These are phyloP conservation scores for Fraxinus ornus DNA, from an alignment of 305 asterid species.

Conservation along the genomic window DNA sequence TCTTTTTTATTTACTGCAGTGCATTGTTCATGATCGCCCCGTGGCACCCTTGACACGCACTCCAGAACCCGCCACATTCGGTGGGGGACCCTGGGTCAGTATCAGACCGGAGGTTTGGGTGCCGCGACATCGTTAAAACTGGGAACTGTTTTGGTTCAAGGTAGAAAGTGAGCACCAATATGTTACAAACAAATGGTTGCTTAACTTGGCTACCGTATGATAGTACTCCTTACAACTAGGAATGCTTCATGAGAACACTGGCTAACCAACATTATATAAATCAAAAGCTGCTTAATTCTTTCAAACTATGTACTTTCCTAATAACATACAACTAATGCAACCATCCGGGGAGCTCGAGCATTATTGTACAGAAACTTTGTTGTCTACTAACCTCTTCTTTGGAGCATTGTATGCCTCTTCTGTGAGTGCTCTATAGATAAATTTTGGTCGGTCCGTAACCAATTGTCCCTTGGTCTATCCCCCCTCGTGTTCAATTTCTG, in stretches of 20 bases:
- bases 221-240: background rate
- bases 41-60: background rate
- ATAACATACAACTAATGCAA: slow-evolving; percentile 2
- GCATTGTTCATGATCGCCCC: background rate
- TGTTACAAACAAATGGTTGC: background rate
- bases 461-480: too few relatives aligned
- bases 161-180: background rate
- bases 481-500: background rate
- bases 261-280: background rate
- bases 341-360: background rate
- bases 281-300: background rate
- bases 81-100: background rate
- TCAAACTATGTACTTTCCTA: background rate
- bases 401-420: background rate
- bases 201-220: background rate
- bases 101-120: background rate
- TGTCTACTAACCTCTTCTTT: background rate
- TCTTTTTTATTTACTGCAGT: background rate
- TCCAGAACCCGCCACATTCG: background rate
- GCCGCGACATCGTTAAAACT: background rate
- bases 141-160: background rate
- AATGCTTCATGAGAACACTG: background rate
- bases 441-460: too few relatives aligned
- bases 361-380: slow-evolving; percentile 25
- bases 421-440: background rate